Percentiles rank a stretch among this genome's conserved stretches.
Conservation (phyloP, 2,329 filamentous ascomycete genomes). For the Fusarium sp. region DNA sequence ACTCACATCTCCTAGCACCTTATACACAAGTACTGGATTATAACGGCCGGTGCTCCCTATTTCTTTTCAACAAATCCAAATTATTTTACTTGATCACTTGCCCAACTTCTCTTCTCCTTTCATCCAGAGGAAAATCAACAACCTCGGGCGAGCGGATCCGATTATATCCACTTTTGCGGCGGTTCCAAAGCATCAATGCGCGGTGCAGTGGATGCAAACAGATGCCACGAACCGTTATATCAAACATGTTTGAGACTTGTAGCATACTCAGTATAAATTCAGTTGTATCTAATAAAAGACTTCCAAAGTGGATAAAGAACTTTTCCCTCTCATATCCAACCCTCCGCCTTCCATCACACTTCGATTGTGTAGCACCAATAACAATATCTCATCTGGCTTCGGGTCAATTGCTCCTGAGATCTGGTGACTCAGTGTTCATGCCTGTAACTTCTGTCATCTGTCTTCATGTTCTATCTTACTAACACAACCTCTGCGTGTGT, state of each 20-base stretch:
- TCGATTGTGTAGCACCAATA: too few relatives aligned
- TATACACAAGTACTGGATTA: background rate
- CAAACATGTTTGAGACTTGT: background rate
- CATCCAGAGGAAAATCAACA: slow-evolving; percentile 5
- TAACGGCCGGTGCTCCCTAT: background rate
- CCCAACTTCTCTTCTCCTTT: background rate
- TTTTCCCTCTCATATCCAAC: too few relatives aligned
- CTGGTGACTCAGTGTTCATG: too few relatives aligned
- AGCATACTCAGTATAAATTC: background rate
- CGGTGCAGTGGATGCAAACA: slow-evolving; percentile 27
- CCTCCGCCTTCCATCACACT: too few relatives aligned
- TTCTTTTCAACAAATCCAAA: background rate
- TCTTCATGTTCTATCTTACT: background rate
- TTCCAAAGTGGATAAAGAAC: too few relatives aligned
- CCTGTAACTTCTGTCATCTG: too few relatives aligned
- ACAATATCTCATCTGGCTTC: too few relatives aligned
- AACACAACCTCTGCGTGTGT: slow-evolving; percentile 9
- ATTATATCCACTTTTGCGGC: slow-evolving; percentile 37
- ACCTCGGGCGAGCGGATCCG: slow-evolving; percentile 39
- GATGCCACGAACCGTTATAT: background rate
- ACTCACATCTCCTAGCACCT: background rate
- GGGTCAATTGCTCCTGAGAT: too few relatives aligned
- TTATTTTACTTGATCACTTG: background rate
- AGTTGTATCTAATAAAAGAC: too few relatives aligned
- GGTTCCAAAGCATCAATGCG: slow-evolving; percentile 10